Evolutionary conservation across 352 stramenopile species (phyloP), one percentile per base, ranked within the genome.

Genomic region (Plasmopara muralis): DNA sequence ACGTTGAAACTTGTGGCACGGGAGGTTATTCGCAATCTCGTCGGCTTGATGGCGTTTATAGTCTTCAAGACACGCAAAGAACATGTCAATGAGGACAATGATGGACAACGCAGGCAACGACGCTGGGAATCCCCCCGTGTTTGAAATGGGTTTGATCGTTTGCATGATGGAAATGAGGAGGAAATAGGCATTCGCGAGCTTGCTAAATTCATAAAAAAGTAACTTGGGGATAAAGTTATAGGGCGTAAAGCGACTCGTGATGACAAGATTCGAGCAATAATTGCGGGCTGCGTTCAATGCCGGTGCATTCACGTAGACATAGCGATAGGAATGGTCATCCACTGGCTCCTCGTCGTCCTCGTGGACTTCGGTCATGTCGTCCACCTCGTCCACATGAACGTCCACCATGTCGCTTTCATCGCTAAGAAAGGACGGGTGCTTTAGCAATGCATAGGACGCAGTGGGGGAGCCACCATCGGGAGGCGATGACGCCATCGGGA

Each of bases 141-240:
- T 97, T 9, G 85, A 96, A 62, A 97, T 96, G 10, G 76, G 72
- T 58, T 89, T 89, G 70, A 97, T 80, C 6, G 77, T 91, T 66
- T 96, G 84, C 74, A 97, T 87, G 66, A 92, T 70, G 8, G 87
- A 94, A 46, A 97, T 95, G 39, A 96, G 55, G 8, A 97, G 70
- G 55, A 97, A 97, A 60, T 97, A 97, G 43, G 90, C 83, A 62
- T 97, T 97, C 39, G 91, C 91, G 42, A 97, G 69, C 56, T 96
- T 96, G 42, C 68, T 84, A 64, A 93, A 93, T 57, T 93, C 83
- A 66, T 92, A 94, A 43, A 91, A 95, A 16, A 97, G 72, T 48
- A 97, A 66, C 47, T 93, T 95, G 9, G 89, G 89, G 20, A 97
- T 29, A 50, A 97, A 97, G 53, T 92, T 95, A 64, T 90, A 95